Conservation (phyloP, 2,329 filamentous ascomycete genomes). For the Pseudogymnoascus sp. region DNA sequence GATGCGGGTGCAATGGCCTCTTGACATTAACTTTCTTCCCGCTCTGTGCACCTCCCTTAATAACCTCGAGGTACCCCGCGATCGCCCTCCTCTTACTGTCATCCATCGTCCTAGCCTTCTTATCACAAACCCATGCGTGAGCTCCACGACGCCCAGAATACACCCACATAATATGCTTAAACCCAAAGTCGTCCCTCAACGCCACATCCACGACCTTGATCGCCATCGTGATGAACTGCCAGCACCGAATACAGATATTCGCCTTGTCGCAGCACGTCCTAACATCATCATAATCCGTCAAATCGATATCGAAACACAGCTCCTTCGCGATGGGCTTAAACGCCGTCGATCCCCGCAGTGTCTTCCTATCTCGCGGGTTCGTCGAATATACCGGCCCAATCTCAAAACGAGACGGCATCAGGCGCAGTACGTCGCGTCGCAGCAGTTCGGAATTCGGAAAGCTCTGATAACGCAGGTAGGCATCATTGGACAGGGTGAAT, state of each 20-base stretch:
- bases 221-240: conserved; percentile 96
- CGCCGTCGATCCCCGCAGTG: conserved; percentile 68
- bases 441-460: conserved; percentile 66
- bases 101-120: conserved; percentile 73
- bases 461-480: conserved; percentile 86
- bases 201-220: conserved; percentile 88
- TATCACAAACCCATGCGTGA: conserved; percentile 97
- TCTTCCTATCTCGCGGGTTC: conserved; percentile 90
- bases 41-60: conserved; percentile 79
- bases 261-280: conserved; percentile 91
- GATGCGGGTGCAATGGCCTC: conserved; percentile 82
- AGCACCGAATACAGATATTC: conserved; percentile 90
- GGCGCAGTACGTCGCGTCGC: conserved; percentile 81
- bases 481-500: conserved; percentile 87
- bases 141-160: conserved; percentile 95
- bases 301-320: conserved; percentile 97
- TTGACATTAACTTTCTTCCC: conserved; percentile 82
- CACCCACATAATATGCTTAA: conserved; percentile 95
- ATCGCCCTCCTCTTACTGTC: conserved; percentile 81
- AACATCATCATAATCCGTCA: conserved; percentile 97
- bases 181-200: conserved; percentile 89
- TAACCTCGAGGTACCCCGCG: conserved; percentile 80
- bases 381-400: conserved; percentile 95
- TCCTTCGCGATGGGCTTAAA: conserved; percentile 90
- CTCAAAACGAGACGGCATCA: conserved; percentile 91